These are phyloP conservation scores for Paramecium biaurelia DNA, from an alignment of 73 alveolate species.

Conservation along the genomic window DNA sequence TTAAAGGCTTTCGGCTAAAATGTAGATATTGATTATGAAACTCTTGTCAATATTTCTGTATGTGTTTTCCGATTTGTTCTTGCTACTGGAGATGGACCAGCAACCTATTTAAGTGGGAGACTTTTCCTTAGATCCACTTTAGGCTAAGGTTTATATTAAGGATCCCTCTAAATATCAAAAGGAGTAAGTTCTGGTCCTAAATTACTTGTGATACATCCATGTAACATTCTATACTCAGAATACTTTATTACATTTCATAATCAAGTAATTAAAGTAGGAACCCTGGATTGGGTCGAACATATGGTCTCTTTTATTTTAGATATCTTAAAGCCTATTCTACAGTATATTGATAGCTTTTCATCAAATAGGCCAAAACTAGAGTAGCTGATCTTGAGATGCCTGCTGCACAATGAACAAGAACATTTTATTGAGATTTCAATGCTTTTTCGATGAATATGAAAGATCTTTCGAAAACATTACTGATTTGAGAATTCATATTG, in stretches of 20 bases:
- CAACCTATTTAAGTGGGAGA: not conserved
- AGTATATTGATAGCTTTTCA: not conserved
- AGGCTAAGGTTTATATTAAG: conserved; percentile 7
- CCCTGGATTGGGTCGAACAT: conserved; percentile 14
- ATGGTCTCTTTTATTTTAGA: not conserved
- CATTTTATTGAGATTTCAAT: conserved; percentile 39
- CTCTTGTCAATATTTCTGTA: conserved; percentile 5
- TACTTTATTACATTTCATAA: not conserved
- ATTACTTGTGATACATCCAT: not conserved
- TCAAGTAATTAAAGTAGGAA: not conserved
- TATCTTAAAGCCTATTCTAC: not conserved
- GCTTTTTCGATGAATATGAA: not conserved
- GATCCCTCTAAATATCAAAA: conserved; percentile 20
- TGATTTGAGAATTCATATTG: not conserved
- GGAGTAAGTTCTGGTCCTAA: conserved; percentile 16
- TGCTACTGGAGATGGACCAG: not conserved
- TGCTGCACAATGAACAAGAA: conserved; percentile 76
- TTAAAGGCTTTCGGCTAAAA: not conserved
- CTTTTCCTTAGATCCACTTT: not conserved
- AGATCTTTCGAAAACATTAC: not conserved
- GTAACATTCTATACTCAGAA: not conserved
- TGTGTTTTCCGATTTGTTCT: not conserved
- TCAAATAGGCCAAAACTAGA: conserved; percentile 62
- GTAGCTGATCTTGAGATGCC: conserved; percentile 77
- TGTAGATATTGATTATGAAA: not conserved